Conservation (phyloP, 2,329 filamentous ascomycete species). For the Trichoderma koningii region DNA sequence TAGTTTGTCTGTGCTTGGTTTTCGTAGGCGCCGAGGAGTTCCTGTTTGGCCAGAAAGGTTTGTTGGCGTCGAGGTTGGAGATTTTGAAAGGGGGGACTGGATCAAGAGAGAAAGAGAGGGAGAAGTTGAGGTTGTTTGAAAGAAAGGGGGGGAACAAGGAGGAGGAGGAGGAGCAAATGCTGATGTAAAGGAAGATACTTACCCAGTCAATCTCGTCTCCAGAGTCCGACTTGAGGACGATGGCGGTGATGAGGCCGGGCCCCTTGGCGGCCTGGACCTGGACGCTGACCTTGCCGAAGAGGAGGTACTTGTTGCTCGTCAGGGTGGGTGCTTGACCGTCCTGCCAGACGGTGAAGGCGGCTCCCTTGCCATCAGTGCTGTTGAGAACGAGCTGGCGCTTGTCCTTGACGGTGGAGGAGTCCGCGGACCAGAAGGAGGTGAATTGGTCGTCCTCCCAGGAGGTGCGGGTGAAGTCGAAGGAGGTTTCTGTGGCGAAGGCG, state of each 20-base stretch:
- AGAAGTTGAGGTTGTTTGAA: background rate
- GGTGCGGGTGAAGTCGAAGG: constrained; percentile 65
- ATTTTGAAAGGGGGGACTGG: no score
- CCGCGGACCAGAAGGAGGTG: constrained; percentile 36
- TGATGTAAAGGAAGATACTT: background rate
- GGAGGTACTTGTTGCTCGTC: constrained; percentile 73
- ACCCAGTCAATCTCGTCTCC: constrained; percentile 69
- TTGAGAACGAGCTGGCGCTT: constrained; percentile 35
- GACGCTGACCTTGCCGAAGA: constrained; percentile 76
- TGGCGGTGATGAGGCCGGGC: constrained; percentile 73
- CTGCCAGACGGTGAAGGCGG: constrained; percentile 57
- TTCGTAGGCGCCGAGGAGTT: constrained; percentile 36
- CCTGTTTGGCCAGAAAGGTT: constrained; percentile 27
- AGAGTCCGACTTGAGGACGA: constrained; percentile 75
- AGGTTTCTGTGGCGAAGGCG: constrained; percentile 59
- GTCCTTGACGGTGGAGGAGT: constrained; percentile 40
- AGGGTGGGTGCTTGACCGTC: constrained; percentile 62
- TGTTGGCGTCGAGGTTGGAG: background rate
- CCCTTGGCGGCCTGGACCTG: constrained; percentile 71
- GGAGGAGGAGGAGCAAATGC: no score
- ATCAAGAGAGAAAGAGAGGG: background rate
- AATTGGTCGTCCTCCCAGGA: constrained; percentile 45
- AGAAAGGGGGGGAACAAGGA: background rate
- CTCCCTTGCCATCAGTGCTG: constrained; percentile 35
- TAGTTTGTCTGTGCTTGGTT: constrained; percentile 78